phyloP scores from a whole-genome alignment of 2,329 filamentous ascomycete genomes.

The Didymella lethalis region DNA sequence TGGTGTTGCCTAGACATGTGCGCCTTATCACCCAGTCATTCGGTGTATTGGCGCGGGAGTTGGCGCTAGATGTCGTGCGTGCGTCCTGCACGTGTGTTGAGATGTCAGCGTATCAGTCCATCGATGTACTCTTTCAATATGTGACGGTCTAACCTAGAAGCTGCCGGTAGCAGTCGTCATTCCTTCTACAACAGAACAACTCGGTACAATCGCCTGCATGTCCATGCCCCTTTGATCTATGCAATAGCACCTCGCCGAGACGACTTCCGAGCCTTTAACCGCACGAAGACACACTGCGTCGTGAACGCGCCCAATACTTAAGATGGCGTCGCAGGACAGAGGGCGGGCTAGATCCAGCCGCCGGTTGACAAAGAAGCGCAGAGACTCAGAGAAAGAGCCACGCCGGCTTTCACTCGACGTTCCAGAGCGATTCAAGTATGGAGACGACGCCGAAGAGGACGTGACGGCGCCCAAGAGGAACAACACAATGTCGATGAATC shows the following conservation, averaged over 20 bases:
- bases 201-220: conserved; percentile 5
- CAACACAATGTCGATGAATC: conserved; percentile 77
- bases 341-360: conserved; percentile 38
- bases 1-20: conserved; percentile 21
- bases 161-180: conserved; percentile 44
- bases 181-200: conserved; percentile 15
- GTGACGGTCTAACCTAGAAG: conserved; percentile 36
- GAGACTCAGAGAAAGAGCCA: conserved; percentile 38
- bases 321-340: conserved; percentile 48
- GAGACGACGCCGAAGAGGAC: conserved; percentile 67
- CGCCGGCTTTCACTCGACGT: conserved; percentile 58
- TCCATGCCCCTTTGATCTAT: conserved; percentile 26
- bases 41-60: conserved; percentile 7
- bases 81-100: conserved; percentile 17
- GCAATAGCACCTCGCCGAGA: conserved; percentile 22
- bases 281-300: conserved; percentile 12
- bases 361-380: conserved; percentile 47
- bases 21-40: conserved; percentile 18
- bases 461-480: conserved; percentile 63
- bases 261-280: conserved; percentile 21
- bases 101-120: conserved; percentile 42
- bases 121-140: conserved; percentile 43
- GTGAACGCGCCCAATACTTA: conserved; percentile 25
- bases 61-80: conserved; percentile 33
- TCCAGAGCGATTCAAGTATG: conserved; percentile 65